Evolutionary conservation across 1,139 yeast genomes (phyloP), one percentile per base, ranked within the genome.

Genomic region (Scheffersomyces insectosa): DNA sequence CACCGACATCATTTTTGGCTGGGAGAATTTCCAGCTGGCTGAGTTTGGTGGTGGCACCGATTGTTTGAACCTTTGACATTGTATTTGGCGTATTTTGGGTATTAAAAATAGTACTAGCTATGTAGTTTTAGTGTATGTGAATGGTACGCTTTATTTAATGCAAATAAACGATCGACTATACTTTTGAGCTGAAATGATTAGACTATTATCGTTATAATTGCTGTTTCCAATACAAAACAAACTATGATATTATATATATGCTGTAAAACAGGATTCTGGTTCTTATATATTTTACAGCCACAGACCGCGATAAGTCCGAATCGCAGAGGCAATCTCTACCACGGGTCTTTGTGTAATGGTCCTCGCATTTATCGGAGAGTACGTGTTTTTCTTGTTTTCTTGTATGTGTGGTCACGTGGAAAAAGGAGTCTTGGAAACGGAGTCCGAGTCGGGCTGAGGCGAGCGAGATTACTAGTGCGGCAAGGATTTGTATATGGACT

Each of bases 1-100:
- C 95, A 33, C 93, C 95, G 16, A 83, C 68, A 59, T 88, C 96
- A 29, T 79, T 77, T 46, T 84, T 84, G 15, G 82, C 74, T 1
- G 96, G 95, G 36, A 88, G 74, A 38, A 83, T 77, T 56, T 83
- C 89, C 37, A 46, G 49, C 28, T 78, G 85, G 28, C 71, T 62
- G 43, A 78, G 62, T 51, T 71, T 79, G 47, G 73, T 60, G 40
- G 66, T 64, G 37, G 70, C 65, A 38, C 66, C 68, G 27, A 44
- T 47, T 25, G 51, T 46, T 45, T 50, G 59, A 14, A 49, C 43
- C 11, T 51, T 35, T 20, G 52, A 42, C 56, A 50, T 56, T 39
- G 28, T 28, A 10, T 35, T 11, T 35, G 23, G 2, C 8, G 25
- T 20, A 20, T 20, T 20, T 20, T 7, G 25, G 8, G 8, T 20